Percentiles rank a stretch among this genome's conserved stretches.
phyloP scores from a whole-genome alignment of 805 yeast species.

The Lachancea kluyveri region DNA sequence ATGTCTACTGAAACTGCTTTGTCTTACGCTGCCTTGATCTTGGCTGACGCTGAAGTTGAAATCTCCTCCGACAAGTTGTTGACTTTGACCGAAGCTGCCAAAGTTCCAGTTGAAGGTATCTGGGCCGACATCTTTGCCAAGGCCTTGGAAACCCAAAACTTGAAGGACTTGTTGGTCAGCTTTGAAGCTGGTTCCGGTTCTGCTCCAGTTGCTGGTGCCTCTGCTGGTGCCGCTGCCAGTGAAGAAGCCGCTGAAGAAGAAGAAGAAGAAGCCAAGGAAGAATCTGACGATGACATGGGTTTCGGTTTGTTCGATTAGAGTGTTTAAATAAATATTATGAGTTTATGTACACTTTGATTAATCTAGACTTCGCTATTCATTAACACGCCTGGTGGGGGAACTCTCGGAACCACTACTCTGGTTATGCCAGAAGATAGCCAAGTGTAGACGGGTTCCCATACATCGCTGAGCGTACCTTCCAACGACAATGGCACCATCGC shows the following conservation, averaged over 20 bases:
- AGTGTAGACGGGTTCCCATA: too few relatives aligned
- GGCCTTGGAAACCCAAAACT: slow-evolving; percentile 76
- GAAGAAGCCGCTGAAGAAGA: slow-evolving; percentile 50
- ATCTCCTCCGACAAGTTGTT: slow-evolving; percentile 77
- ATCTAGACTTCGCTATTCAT: too few relatives aligned
- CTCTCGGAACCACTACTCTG: too few relatives aligned
- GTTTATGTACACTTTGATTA: slow-evolving; percentile 7
- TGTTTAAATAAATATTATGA: slow-evolving; percentile 5
- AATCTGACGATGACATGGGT: slow-evolving; percentile 82
- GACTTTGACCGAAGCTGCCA: slow-evolving; percentile 70
- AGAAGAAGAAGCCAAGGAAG: slow-evolving; percentile 53
- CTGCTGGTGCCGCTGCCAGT: slow-evolving; percentile 40
- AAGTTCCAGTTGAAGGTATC: slow-evolving; percentile 65
- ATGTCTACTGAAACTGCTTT: slow-evolving; percentile 88
- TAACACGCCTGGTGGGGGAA: too few relatives aligned
- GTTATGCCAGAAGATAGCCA: too few relatives aligned
- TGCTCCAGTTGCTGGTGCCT: slow-evolving; percentile 38
- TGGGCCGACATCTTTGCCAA: slow-evolving; percentile 81
- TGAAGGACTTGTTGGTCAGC: slow-evolving; percentile 60
- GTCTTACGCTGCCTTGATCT: slow-evolving; percentile 96
- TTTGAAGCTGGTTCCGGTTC: slow-evolving; percentile 47
- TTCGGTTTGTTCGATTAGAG: slow-evolving; percentile 83
- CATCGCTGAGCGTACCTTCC: too few relatives aligned
- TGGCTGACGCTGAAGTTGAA: slow-evolving; percentile 96
- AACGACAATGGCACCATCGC: too few relatives aligned